Conservation (phyloP, 257 asterid species). For the Craterostigma plantagineum region DNA sequence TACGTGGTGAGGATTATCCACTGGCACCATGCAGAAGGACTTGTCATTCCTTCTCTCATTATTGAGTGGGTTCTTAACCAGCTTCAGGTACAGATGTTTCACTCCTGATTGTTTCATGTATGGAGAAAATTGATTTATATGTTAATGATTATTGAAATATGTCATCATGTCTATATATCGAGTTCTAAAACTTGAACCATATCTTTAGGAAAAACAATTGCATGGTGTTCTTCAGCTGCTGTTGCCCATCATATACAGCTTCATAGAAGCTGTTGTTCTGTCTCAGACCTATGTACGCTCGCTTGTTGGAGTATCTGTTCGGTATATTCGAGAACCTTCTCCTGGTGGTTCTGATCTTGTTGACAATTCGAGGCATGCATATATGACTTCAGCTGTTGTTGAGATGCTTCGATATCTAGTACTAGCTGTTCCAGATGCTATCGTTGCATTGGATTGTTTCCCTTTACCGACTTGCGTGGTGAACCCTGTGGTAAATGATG, state of each 20-base stretch:
- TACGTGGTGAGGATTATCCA: slow-evolving; percentile 83
- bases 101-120: too few species aligned
- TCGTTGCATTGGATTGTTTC: slow-evolving; percentile 88
- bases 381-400: slow-evolving; percentile 79
- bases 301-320: slow-evolving; percentile 55
- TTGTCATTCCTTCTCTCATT: slow-evolving; percentile 68
- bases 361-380: slow-evolving; percentile 84
- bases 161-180: slow-evolving; percentile 5
- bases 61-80: slow-evolving; percentile 96
- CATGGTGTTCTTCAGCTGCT: slow-evolving; percentile 80
- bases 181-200: slow-evolving; percentile 11
- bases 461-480: slow-evolving; percentile 60
- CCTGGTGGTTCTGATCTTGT: slow-evolving; percentile 99
- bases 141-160: too few species aligned
- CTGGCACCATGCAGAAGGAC: slow-evolving; percentile 95
- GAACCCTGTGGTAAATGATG: too few species aligned
- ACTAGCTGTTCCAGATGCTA: slow-evolving; percentile 86
- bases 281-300: slow-evolving; percentile 84
- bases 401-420: slow-evolving; percentile 95
- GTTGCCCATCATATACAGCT: slow-evolving; percentile 82
- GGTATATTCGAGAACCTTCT: slow-evolving; percentile 77
- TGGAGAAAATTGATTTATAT: neutral
- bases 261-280: slow-evolving; percentile 71
- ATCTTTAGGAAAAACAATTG: slow-evolving; percentile 71
- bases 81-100: slow-evolving; percentile 49